Evolutionary conservation across 2,329 filamentous ascomycete genomes (phyloP).

Genomic region (Leptodontidium sp.): DNA sequence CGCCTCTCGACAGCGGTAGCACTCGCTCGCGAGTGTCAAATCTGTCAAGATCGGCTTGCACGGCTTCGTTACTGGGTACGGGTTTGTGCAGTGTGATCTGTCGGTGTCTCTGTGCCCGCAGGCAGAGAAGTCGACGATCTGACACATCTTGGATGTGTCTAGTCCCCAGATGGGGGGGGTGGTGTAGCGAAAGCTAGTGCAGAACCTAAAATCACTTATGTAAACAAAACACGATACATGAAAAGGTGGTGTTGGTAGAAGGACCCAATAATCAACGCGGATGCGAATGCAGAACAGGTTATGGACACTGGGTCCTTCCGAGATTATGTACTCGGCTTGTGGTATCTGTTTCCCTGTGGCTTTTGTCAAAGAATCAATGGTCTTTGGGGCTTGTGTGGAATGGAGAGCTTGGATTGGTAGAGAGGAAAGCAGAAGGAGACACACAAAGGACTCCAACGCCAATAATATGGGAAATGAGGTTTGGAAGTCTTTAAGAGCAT

Average conservation of each 20-base stretch:
- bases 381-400: background rate
- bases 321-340: background rate
- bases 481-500: too few species aligned
- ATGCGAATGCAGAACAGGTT: background rate
- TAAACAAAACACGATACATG: too few species aligned
- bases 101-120: conserved; percentile 8
- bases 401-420: background rate
- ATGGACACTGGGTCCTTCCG: background rate
- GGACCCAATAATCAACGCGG: background rate
- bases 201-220: background rate
- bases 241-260: background rate
- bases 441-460: background rate
- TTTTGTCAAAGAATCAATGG: background rate
- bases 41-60: background rate
- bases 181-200: background rate
- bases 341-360: background rate
- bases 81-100: background rate
- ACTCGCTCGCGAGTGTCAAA: background rate
- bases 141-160: background rate
- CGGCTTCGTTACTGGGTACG: background rate
- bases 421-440: background rate
- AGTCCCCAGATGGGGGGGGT: background rate
- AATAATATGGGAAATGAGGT: background rate
- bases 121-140: background rate
- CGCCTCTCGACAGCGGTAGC: background rate